These are phyloP conservation scores for Coemansia sp. DNA, from an alignment of 192 early-diverging fungal genomes.

Conservation along the genomic window DNA sequence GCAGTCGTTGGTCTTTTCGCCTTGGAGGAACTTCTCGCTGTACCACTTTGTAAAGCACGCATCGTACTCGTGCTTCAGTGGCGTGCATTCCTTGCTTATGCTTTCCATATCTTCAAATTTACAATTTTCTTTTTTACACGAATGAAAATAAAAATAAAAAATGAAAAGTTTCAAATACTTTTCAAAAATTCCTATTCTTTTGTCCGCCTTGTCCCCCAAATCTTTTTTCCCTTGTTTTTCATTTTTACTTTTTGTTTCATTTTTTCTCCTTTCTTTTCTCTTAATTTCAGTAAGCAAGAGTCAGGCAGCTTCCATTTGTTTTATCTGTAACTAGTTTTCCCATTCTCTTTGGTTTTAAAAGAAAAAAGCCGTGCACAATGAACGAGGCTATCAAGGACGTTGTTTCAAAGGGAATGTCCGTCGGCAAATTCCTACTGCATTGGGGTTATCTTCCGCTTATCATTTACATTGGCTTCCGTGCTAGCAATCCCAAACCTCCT, in stretches of 20 bases:
- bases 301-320: too few relatives aligned
- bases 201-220: neutral
- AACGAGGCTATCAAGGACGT: slow-evolving; percentile 51
- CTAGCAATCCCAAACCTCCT: slow-evolving; percentile 45
- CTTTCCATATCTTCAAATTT: slow-evolving; percentile 37
- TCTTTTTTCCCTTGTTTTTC: too few relatives aligned
- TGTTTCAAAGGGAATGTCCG: slow-evolving; percentile 38
- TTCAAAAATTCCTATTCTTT: too few relatives aligned
- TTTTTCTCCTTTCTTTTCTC: neutral
- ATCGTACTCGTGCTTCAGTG: slow-evolving; percentile 85
- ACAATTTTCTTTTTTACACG: neutral
- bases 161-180: neutral
- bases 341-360: neutral
- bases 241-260: too few relatives aligned
- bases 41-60: slow-evolving; percentile 96
- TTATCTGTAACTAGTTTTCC: neutral
- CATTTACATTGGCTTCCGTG: slow-evolving; percentile 48
- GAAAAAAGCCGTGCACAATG: slow-evolving; percentile 20
- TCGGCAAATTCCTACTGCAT: slow-evolving; percentile 45
- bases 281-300: too few relatives aligned
- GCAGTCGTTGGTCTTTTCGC: slow-evolving; percentile 76
- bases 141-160: slow-evolving; percentile 9
- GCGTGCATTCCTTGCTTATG: slow-evolving; percentile 69
- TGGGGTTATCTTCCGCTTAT: slow-evolving; percentile 55
- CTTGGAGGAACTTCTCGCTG: slow-evolving; percentile 90